A percentile compares a stretch with the other conserved stretches of the same genome.
Evolutionary conservation across 345 rosid genomes (phyloP).

Genomic region (Acer yangbiense): DNA sequence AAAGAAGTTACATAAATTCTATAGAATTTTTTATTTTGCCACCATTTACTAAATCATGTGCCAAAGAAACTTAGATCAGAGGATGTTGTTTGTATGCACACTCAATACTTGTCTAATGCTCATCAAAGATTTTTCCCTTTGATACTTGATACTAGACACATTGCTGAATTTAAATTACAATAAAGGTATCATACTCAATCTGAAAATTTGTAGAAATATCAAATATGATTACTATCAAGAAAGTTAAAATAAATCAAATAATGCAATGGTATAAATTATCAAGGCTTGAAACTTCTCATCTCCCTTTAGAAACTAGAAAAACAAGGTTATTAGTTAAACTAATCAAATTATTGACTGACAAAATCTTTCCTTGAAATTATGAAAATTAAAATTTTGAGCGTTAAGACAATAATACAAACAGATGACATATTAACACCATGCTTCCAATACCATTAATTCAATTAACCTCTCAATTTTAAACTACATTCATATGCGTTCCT

Average conservation of each 20-base stretch:
- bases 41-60: slow-evolving; percentile 7
- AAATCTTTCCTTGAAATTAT: too few relatives aligned
- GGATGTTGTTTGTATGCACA: background rate
- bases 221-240: too few relatives aligned
- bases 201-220: too few relatives aligned
- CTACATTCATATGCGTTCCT: background rate
- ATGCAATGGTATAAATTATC: too few relatives aligned
- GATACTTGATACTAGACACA: background rate
- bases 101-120: background rate
- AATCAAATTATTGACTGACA: background rate
- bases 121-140: background rate
- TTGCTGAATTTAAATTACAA: background rate
- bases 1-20: background rate
- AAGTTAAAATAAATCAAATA: too few relatives aligned
- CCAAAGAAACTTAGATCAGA: background rate
- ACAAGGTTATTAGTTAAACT: background rate
- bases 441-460: too few relatives aligned
- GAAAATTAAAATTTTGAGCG: too few relatives aligned
- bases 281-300: background rate
- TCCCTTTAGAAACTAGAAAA: background rate
- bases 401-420: too few relatives aligned
- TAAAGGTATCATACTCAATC: background rate
- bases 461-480: background rate
- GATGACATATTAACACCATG: too few relatives aligned
- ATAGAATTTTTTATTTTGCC: background rate